phyloP scores from a whole-genome alignment of 2,329 filamentous ascomycete species.

The Colletotrichum limetticola region DNA sequence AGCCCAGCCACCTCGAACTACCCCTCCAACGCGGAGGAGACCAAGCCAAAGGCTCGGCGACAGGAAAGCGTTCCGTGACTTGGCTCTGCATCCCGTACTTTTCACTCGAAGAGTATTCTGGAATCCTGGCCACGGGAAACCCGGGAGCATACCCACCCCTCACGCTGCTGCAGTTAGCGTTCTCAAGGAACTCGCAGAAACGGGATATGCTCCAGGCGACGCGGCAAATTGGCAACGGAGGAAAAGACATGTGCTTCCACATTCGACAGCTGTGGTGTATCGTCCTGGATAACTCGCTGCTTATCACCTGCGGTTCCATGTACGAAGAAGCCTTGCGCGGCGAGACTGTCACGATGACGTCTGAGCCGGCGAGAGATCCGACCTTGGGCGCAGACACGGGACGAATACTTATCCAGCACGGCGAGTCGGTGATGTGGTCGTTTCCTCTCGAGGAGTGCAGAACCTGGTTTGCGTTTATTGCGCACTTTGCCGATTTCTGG shows the following conservation, averaged over 20 bases:
- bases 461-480: conserved; percentile 56
- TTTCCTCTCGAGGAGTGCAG: conserved; percentile 51
- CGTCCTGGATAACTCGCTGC: conserved; percentile 52
- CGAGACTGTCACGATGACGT: conserved; percentile 44
- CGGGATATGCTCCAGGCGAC: conserved; percentile 60
- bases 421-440: conserved; percentile 49
- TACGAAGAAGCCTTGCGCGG: conserved; percentile 45
- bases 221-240: conserved; percentile 48
- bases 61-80: conserved; percentile 39
- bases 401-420: conserved; percentile 48
- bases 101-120: conserved; percentile 54
- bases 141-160: conserved; percentile 51
- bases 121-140: conserved; percentile 45
- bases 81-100: conserved; percentile 62
- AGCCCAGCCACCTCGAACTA: conserved; percentile 52
- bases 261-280: conserved; percentile 61
- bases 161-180: conserved; percentile 56
- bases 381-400: conserved; percentile 27
- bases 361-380: conserved; percentile 41
- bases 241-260: conserved; percentile 55
- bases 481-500: conserved; percentile 56
- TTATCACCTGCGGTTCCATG: conserved; percentile 56
- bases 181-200: conserved; percentile 49
- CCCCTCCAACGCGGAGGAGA: conserved; percentile 41
- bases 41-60: conserved; percentile 34